Base-by-base conservation (phyloP, 495 filamentous ascomycete species). In the Penicillium ochrochloron region DNA sequence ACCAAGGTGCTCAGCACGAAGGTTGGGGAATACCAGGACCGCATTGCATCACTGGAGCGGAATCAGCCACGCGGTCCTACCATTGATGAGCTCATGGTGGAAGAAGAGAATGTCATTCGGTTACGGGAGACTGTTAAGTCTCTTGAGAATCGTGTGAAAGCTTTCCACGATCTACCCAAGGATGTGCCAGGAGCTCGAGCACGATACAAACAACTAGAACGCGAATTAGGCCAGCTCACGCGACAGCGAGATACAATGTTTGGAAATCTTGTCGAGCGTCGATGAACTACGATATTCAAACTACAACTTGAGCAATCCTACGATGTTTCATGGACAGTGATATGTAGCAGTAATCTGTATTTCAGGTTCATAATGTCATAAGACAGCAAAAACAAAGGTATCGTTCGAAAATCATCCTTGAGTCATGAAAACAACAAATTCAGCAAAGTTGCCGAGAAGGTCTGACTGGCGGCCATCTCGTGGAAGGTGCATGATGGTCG, bases 111-210 rank as follows among this genome's bases (percentile, higher is more conserved):
- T 21, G 67, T 77, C 31, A 66, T 70, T 56, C 73, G 57, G 27
- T 57, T 74, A 55, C 67, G 61, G 39, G 73, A 75, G 52, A 73
- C 54, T 21, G 78, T 88, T 9, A 75, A 82, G 31, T 70, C 64
- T 0, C 76, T 89, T 25, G 88, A 91, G 65, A 72, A 77, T 9
- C 80, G 74, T 0, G 84, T 90, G 41, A 76, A 78, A 25, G 79
- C 75, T 4, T 94, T 90, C 66, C 83, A 87, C 63, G 86, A 89
- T 9, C 71, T 97, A 62, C 90, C 92, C 14, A 85, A 85, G 15
- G 89, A 94, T 65, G 75, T 83, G 31, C 83, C 89, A 55, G 81
- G 83, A 29, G 92, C 92, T 27, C 81, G 88, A 62, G 70, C 80
- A 17, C 86, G 89, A 72, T 82, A 94, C 46, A 89, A 89, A 67